A percentile compares a stretch with the other conserved stretches of the same genome.
These are phyloP conservation scores for Aspergillus sp. DNA, from an alignment of 2,329 filamentous ascomycete genomes.

Conservation along the genomic window DNA sequence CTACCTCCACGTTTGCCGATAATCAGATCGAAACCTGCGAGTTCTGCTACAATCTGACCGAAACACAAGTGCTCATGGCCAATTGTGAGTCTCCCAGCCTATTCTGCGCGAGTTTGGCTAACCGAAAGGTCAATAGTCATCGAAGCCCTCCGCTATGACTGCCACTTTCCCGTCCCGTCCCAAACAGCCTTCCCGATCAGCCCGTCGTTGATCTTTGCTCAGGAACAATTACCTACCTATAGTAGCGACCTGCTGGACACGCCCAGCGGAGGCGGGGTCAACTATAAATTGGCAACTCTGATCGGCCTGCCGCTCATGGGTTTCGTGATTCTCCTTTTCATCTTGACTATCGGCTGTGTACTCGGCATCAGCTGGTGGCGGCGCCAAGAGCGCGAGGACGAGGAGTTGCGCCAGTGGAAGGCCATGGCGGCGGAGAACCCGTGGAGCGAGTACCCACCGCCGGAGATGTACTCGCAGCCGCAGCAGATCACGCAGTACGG, in stretches of 20 bases:
- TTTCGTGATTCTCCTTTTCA: slow-evolving; percentile 40
- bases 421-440: slow-evolving; percentile 2
- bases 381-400: slow-evolving; percentile 33
- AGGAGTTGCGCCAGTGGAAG: slow-evolving; percentile 25
- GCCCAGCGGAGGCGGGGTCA: slow-evolving; percentile 15
- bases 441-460: not conserved
- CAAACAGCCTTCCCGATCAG: slow-evolving; percentile 43
- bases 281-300: slow-evolving; percentile 40
- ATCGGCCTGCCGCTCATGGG: slow-evolving; percentile 48
- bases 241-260: slow-evolving; percentile 24
- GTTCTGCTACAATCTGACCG: slow-evolving; percentile 46
- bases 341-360: slow-evolving; percentile 41
- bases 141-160: slow-evolving; percentile 49
- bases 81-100: slow-evolving; percentile 43
- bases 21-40: slow-evolving; percentile 45
- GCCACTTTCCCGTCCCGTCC: slow-evolving; percentile 40
- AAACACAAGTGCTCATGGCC: slow-evolving; percentile 42
- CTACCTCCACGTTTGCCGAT: slow-evolving; percentile 41
- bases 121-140: slow-evolving; percentile 35
- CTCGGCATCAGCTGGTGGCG: slow-evolving; percentile 47
- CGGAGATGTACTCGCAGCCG: slow-evolving; percentile 18
- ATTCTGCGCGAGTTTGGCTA: slow-evolving; percentile 1
- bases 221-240: slow-evolving; percentile 40
- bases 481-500: slow-evolving; percentile 13
- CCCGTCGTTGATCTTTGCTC: slow-evolving; percentile 44